Evolutionary conservation across 2,329 filamentous ascomycete species (phyloP).

Genomic region (Alternaria ventricosa): DNA sequence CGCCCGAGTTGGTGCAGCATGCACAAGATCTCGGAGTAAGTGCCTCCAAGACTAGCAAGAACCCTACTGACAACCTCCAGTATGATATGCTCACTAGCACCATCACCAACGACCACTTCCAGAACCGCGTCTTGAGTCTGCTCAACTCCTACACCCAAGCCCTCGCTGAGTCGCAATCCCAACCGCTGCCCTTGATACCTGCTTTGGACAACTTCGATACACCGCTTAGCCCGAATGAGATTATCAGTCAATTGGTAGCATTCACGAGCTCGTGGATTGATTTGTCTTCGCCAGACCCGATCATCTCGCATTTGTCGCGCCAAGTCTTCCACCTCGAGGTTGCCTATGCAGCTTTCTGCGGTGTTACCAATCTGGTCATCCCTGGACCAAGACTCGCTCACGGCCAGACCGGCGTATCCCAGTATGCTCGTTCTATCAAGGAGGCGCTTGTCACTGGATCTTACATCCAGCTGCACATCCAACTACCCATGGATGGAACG

Average conservation of each 20-base stretch:
- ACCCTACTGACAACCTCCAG: constrained; percentile 51
- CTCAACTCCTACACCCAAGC: constrained; percentile 62
- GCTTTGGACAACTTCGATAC: constrained; percentile 83
- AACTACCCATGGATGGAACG: constrained; percentile 83
- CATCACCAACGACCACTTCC: constrained; percentile 77
- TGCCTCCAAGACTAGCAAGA: background rate
- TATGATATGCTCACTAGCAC: constrained; percentile 81
- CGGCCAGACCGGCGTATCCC: constrained; percentile 64
- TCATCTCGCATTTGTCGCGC: constrained; percentile 84
- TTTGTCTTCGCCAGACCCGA: constrained; percentile 78
- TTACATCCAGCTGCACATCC: constrained; percentile 80
- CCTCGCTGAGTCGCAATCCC: constrained; percentile 51
- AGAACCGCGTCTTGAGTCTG: constrained; percentile 69
- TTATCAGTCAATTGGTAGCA: constrained; percentile 76
- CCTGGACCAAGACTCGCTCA: constrained; percentile 75
- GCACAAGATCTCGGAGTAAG: constrained; percentile 73
- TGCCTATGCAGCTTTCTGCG: constrained; percentile 94
- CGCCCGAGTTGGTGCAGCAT: constrained; percentile 68
- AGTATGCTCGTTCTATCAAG: constrained; percentile 83
- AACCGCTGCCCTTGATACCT: constrained; percentile 56
- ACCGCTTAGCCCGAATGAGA: constrained; percentile 70
- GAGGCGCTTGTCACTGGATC: constrained; percentile 77
- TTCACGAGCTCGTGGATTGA: constrained; percentile 94
- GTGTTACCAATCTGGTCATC: constrained; percentile 81
- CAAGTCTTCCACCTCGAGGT: constrained; percentile 91